These are phyloP conservation scores for Paracorniculantispora psalliotae DNA, from an alignment of 2,329 filamentous ascomycete species.

Conservation along the genomic window DNA sequence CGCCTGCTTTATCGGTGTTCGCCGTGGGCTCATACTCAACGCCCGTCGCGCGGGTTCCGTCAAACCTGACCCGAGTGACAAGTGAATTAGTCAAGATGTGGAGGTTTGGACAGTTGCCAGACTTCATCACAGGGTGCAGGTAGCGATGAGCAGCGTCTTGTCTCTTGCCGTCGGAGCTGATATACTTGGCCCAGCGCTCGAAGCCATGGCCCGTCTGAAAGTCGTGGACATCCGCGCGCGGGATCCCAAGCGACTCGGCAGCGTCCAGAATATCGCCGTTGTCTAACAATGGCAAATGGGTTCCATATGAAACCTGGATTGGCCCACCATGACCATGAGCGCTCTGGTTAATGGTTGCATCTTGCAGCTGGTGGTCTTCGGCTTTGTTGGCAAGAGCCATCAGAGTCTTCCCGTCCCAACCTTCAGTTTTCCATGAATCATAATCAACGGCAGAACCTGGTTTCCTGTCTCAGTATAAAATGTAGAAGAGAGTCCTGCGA, in stretches of 20 bases:
- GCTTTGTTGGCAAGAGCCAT: constrained; percentile 45
- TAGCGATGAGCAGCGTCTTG: constrained; percentile 51
- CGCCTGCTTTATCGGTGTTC: background rate
- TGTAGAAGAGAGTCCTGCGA: background rate
- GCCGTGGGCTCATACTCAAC: constrained; percentile 41
- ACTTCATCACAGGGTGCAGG: constrained; percentile 46
- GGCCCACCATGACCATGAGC: constrained; percentile 46
- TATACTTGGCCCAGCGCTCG: constrained; percentile 42
- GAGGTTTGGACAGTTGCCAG: constrained; percentile 44
- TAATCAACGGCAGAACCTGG: constrained; percentile 30
- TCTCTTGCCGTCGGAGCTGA: constrained; percentile 42
- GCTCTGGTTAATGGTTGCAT: constrained; percentile 22
- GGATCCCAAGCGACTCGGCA: constrained; percentile 40
- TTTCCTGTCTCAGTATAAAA: background rate
- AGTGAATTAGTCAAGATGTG: constrained; percentile 50
- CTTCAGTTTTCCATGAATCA: constrained; percentile 47
- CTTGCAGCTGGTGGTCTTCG: constrained; percentile 45
- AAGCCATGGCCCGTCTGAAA: constrained; percentile 30
- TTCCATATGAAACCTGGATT: constrained; percentile 45
- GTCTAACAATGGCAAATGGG: constrained; percentile 31
- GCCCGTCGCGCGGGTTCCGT: constrained; percentile 44
- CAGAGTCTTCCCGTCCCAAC: constrained; percentile 48
- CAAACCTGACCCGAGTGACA: constrained; percentile 47
- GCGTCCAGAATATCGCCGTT: constrained; percentile 47
- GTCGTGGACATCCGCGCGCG: constrained; percentile 44